Conservation (phyloP, 345 rosid genomes). For the Gossypioides kirkii region DNA sequence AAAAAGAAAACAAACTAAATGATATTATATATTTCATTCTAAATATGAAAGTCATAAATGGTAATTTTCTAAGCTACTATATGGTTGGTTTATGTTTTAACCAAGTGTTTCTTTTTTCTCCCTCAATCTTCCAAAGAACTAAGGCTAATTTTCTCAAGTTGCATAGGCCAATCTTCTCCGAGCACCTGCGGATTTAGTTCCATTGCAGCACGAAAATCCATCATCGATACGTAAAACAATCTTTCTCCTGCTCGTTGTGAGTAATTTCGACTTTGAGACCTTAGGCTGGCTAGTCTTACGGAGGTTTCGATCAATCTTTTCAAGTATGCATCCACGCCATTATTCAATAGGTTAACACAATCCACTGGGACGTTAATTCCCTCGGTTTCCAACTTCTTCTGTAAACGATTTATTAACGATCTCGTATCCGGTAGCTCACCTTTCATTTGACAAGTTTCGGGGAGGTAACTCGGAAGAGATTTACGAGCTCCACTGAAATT, state of each 20-base stretch:
- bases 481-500: constrained; percentile 44
- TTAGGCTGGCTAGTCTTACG: constrained; percentile 50
- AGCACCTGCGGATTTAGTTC: constrained; percentile 62
- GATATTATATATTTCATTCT: neutral
- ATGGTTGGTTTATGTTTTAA: constrained; percentile 1
- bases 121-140: constrained; percentile 37
- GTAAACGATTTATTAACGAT: constrained; percentile 56
- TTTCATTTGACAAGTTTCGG: constrained; percentile 46
- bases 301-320: constrained; percentile 71
- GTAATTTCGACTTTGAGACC: constrained; percentile 24
- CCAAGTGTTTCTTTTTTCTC: neutral
- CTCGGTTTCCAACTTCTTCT: constrained; percentile 62
- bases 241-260: constrained; percentile 21
- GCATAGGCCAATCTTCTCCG: constrained; percentile 66
- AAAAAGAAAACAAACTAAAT: neutral
- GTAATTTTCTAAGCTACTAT: constrained; percentile 13
- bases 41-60: constrained; percentile 12
- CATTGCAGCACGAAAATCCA: constrained; percentile 57
- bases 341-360: constrained; percentile 65
- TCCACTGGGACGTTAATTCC: constrained; percentile 51
- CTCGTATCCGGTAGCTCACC: constrained; percentile 75
- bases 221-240: constrained; percentile 34
- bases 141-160: constrained; percentile 60
- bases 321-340: constrained; percentile 60
- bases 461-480: constrained; percentile 27